A percentile compares a stretch with the other conserved stretches of the same genome.
phyloP scores from a whole-genome alignment of 140 eudicot genomes.

The Senecio squalidus region DNA sequence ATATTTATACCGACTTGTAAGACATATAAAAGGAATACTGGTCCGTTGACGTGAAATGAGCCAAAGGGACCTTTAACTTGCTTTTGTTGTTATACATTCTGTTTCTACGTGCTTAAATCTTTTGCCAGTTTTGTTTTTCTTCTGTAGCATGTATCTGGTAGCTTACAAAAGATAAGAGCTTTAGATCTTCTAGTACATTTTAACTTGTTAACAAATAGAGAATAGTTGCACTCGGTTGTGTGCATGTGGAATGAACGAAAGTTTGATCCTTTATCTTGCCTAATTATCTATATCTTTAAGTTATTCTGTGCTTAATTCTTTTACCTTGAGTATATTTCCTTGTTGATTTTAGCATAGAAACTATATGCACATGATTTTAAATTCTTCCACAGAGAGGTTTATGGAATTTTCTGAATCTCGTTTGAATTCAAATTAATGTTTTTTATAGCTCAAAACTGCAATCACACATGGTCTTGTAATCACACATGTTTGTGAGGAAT shows the following conservation, averaged over 20 bases:
- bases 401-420: not conserved
- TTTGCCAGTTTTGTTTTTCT: not conserved
- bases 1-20: constrained; percentile 1
- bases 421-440: not conserved
- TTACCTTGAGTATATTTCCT: too few relatives aligned
- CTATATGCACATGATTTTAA: not conserved
- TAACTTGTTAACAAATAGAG: too few relatives aligned
- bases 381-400: not conserved
- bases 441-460: not conserved
- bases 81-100: not conserved
- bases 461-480: not conserved
- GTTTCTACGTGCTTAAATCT: constrained; percentile 3
- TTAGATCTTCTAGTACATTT: not conserved
- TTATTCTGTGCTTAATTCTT: too few relatives aligned
- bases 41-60: constrained; percentile 6
- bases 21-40: not conserved
- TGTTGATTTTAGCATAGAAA: too few relatives aligned
- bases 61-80: not conserved
- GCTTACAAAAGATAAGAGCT: not conserved
- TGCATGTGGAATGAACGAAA: too few relatives aligned
- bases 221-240: too few relatives aligned
- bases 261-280: too few relatives aligned
- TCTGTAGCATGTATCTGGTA: not conserved
- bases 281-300: too few relatives aligned
- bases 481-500: too few relatives aligned